Conservation (phyloP, 139 green algal species). For the Zygnema cylindricum region DNA sequence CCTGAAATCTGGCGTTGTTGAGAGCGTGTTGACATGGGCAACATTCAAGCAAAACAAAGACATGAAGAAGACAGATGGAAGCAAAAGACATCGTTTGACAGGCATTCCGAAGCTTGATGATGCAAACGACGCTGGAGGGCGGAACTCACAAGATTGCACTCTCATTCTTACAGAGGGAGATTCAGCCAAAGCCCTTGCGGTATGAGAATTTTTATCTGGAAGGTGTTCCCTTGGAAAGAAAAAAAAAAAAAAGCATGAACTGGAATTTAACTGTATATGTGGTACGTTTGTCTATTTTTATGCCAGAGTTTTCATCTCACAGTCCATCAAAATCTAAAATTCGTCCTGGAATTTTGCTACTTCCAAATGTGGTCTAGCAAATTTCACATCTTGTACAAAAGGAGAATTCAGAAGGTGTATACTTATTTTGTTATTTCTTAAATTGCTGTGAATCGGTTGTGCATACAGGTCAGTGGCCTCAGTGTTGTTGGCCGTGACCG, state of each 20-base stretch:
- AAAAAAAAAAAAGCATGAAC: neutral
- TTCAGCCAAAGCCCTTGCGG: slow-evolving; percentile 94
- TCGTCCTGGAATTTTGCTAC: no score
- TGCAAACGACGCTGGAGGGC: slow-evolving; percentile 93
- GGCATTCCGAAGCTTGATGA: slow-evolving; percentile 97
- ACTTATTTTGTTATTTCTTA: neutral
- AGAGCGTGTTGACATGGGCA: slow-evolving; percentile 87
- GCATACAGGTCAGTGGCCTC: slow-evolving; percentile 81
- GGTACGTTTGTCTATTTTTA: neutral
- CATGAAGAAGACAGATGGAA: slow-evolving; percentile 96
- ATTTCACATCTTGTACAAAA: neutral
- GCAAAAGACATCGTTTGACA: slow-evolving; percentile 80
- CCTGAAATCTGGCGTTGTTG: slow-evolving; percentile 77
- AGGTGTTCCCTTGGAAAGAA: no score
- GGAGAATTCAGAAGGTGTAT: neutral
- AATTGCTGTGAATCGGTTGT: neutral
- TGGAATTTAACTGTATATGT: neutral
- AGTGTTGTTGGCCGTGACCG: slow-evolving; percentile 92
- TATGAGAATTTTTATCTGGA: slow-evolving; percentile 17
- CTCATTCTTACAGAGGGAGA: slow-evolving; percentile 99
- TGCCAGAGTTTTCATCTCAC: neutral
- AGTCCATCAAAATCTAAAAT: no score
- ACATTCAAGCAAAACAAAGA: slow-evolving; percentile 91
- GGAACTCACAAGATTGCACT: slow-evolving; percentile 88
- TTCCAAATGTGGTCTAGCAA: neutral